Evolutionary conservation across 2,329 filamentous ascomycete genomes (phyloP), one percentile per base, ranked within the genome.

Genomic region (Aureobasidium leucospermi): DNA sequence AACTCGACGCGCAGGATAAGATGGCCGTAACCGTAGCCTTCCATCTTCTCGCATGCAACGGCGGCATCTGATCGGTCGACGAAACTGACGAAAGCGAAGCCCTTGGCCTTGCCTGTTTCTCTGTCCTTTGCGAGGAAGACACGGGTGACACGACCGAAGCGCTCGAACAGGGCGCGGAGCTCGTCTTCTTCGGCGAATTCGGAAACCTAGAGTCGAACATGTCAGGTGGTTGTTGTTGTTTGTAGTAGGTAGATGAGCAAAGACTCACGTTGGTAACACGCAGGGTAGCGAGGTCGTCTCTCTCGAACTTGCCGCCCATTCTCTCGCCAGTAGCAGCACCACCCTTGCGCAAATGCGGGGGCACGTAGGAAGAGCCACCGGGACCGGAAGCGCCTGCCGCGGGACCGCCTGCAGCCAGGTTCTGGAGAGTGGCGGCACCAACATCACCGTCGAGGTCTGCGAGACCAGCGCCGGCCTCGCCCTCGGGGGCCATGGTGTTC

Each of bases 41-140:
- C 94, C 90, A 99, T 93, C 84, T 96, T 96, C 78, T 88, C 87
- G 79, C 90, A 96, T 42, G 94, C 94, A 79, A 88, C 89, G 68
- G 89, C 89, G 67, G 94, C 94, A 75, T 99, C 94, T 67, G 81
- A 76, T 67, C 94, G 82, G 75, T 99, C 94, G 62, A 88, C 89
- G 72, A 94, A 99, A 76, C 90, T 96, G 81, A 99, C 96, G 75
- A 99, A 99, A 29, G 95, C 95, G 74, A 99, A 99, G 64, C 94
- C 94, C 85, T 99, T 99, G 68, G 94, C 94, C 74, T 93, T 80
- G 63, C 91, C 90, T 42, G 94, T 99, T 70, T 99, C 94, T 73
- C 94, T 83, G 79, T 99, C 94, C 83, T 96, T 97, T 69, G 94
- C 94, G 70, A 99, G 78, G 82, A 99, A 99, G 53, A 99, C 94